These are phyloP conservation scores for Rugosomyces carneus DNA, from an alignment of 1,284 basidiomycete genomes.

Conservation along the genomic window DNA sequence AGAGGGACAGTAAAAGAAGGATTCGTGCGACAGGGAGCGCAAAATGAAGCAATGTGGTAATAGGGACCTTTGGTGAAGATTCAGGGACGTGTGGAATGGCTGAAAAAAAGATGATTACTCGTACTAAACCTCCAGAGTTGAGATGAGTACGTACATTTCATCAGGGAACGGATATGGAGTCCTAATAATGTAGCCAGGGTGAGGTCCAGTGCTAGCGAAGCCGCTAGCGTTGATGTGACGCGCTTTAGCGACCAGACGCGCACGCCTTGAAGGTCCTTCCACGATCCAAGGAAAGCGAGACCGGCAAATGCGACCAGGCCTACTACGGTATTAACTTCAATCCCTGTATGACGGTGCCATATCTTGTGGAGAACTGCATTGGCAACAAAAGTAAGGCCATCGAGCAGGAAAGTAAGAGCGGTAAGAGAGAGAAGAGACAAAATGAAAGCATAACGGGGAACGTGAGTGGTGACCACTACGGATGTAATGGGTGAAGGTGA, in stretches of 20 bases:
- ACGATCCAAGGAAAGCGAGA: conserved; percentile 64
- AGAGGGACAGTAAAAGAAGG: conserved; percentile 53
- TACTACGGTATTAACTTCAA: conserved; percentile 61
- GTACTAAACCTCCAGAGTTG: background rate
- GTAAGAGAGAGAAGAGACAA: conserved; percentile 61
- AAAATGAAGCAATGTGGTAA: conserved; percentile 46
- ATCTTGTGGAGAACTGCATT: conserved; percentile 56
- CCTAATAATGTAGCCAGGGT: conserved; percentile 50
- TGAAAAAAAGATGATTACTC: conserved; percentile 1
- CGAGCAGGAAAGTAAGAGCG: conserved; percentile 81
- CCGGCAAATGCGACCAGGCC: conserved; percentile 65
- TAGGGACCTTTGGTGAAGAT: conserved; percentile 26
- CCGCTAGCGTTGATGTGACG: conserved; percentile 45
- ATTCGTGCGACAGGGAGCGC: conserved; percentile 60
- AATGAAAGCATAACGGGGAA: conserved; percentile 70
- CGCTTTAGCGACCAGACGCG: conserved; percentile 63
- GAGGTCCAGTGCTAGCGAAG: conserved; percentile 54
- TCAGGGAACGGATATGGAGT: conserved; percentile 32
- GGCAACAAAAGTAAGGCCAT: conserved; percentile 67
- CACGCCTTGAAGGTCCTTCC: conserved; percentile 68
- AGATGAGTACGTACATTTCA: conserved; percentile 34
- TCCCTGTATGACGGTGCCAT: conserved; percentile 60
- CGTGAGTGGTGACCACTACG: conserved; percentile 64
- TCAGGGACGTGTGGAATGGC: conserved; percentile 30
- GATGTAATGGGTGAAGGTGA: conserved; percentile 63